phyloP scores from a whole-genome alignment of 805 yeast genomes.

The Ogataea neopini region DNA sequence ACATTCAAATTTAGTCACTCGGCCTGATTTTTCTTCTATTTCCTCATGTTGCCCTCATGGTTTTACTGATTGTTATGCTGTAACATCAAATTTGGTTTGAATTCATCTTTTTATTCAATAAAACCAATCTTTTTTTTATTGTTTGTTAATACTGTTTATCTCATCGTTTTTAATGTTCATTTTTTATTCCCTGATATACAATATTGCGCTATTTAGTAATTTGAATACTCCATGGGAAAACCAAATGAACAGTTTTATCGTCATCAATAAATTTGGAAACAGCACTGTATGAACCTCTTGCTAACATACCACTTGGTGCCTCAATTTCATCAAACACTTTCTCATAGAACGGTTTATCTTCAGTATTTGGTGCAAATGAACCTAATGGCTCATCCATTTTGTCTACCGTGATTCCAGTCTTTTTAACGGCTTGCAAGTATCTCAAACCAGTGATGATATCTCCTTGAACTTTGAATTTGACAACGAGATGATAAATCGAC shows the following conservation, averaged over 20 bases:
- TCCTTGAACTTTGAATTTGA: slow-evolving; percentile 83
- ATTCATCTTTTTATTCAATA: neutral
- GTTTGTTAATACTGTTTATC: neutral
- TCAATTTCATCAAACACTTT: slow-evolving; percentile 67
- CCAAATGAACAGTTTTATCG: slow-evolving; percentile 71
- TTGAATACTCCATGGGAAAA: slow-evolving; percentile 82
- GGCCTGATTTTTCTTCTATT: neutral
- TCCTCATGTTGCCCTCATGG: neutral
- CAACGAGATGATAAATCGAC: slow-evolving; percentile 66
- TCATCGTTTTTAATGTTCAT: slow-evolving; percentile 1
- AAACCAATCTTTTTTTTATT: neutral
- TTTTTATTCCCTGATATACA: neutral
- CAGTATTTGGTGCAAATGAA: slow-evolving; percentile 86
- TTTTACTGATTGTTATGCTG: neutral
- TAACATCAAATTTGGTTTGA: neutral
- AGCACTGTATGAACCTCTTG: slow-evolving; percentile 84
- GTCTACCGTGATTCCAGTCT: slow-evolving; percentile 85
- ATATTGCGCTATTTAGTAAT: slow-evolving; percentile 52
- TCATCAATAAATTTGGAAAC: slow-evolving; percentile 83
- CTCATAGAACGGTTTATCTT: slow-evolving; percentile 79
- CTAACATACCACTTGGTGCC: slow-evolving; percentile 88
- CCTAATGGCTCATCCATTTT: slow-evolving; percentile 87
- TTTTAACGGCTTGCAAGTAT: slow-evolving; percentile 81
- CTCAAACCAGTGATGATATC: slow-evolving; percentile 83
- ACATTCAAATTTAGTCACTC: neutral